Conservation (phyloP, 257 asterid genomes). For the Nemophila menziesii region DNA sequence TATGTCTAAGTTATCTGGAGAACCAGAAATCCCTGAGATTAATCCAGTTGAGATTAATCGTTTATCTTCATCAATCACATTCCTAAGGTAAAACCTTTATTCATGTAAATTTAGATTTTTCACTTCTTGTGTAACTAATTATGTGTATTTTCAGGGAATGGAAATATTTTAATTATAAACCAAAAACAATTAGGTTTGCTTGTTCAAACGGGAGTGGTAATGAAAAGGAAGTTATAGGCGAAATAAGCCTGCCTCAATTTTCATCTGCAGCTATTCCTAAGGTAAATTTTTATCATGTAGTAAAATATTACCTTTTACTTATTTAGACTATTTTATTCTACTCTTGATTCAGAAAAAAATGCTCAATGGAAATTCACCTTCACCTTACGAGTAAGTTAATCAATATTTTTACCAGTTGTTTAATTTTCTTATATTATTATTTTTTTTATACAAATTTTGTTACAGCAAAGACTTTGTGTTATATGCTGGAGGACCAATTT, state of each 20-base stretch:
- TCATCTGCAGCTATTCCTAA: constrained; percentile 77
- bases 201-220: constrained; percentile 27
- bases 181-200: constrained; percentile 53
- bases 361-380: constrained; percentile 8
- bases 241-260: constrained; percentile 55
- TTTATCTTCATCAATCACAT: constrained; percentile 50
- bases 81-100: constrained; percentile 38
- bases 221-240: constrained; percentile 47
- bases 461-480: constrained; percentile 70
- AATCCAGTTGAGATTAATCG: constrained; percentile 39
- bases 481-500: constrained; percentile 80
- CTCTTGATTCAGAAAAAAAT: constrained; percentile 21
- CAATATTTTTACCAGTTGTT: too few relatives aligned
- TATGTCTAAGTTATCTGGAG: constrained; percentile 41
- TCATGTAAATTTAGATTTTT: too few relatives aligned
- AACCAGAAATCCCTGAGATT: constrained; percentile 17
- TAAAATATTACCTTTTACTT: background rate
- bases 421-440: too few relatives aligned
- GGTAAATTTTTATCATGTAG: constrained; percentile 28
- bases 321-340: background rate
- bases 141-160: constrained; percentile 27
- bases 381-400: constrained; percentile 31
- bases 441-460: too few relatives aligned
- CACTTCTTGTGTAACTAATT: too few relatives aligned
- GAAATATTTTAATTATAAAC: constrained; percentile 55